A percentile compares a stretch with the other conserved stretches of the same genome.
Evolutionary conservation across 2,329 filamentous ascomycete species (phyloP).

Genomic region (Aspergillus viridinutans): DNA sequence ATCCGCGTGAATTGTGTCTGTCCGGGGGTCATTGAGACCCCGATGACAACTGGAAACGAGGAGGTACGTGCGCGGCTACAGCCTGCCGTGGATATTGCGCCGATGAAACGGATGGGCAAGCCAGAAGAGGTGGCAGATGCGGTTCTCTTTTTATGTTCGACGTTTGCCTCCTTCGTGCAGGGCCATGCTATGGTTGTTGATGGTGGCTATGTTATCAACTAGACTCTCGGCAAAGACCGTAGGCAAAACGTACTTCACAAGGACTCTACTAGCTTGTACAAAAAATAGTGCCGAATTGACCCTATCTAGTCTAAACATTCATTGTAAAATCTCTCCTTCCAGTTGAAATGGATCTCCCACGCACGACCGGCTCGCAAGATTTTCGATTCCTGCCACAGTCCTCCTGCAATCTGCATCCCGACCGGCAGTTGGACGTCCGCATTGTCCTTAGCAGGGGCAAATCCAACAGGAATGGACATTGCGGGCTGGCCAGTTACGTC

Average conservation of each 20-base stretch:
- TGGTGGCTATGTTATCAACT: conserved; percentile 49
- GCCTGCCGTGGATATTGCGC: conserved; percentile 45
- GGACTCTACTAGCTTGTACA: no score
- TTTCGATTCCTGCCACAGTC: conserved; percentile 26
- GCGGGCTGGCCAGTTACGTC: conserved; percentile 57
- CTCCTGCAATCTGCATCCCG: conserved; percentile 54
- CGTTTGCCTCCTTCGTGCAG: conserved; percentile 49
- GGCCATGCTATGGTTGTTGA: conserved; percentile 52
- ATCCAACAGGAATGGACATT: conserved; percentile 50
- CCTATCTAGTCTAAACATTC: background rate
- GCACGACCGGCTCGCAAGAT: conserved; percentile 18
- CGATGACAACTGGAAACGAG: conserved; percentile 41
- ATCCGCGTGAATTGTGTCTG: conserved; percentile 35
- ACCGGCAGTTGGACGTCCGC: conserved; percentile 42
- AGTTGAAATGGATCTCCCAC: conserved; percentile 24
- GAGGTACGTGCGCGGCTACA: conserved; percentile 39
- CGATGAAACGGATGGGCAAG: conserved; percentile 50
- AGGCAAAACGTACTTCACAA: background rate
- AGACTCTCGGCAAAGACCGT: background rate
- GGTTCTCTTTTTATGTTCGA: conserved; percentile 49
- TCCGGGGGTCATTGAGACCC: conserved; percentile 46
- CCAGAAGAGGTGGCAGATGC: conserved; percentile 49
- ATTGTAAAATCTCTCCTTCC: conserved; percentile 12
- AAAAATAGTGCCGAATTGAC: background rate
- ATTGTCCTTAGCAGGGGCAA: conserved; percentile 29